These are phyloP conservation scores for Candida boleticola DNA, from an alignment of 805 yeast species.

Conservation along the genomic window DNA sequence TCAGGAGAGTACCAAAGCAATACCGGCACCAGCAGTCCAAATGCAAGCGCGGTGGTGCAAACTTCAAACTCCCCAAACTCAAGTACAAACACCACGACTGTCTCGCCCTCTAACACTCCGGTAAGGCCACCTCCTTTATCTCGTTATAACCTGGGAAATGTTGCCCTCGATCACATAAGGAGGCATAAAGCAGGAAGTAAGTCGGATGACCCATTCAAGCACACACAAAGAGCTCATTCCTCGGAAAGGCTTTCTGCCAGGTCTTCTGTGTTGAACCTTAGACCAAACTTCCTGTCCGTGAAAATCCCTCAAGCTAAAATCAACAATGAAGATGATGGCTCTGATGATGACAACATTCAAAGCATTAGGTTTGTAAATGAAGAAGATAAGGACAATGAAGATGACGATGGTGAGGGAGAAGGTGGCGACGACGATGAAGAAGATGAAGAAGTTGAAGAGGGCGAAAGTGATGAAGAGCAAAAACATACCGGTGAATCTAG, in stretches of 20 bases:
- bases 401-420: slow-evolving; percentile 21
- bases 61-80: neutral
- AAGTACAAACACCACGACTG: neutral
- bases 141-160: neutral
- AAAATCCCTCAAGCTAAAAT: slow-evolving; percentile 68
- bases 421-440: slow-evolving; percentile 10
- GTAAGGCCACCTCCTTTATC: neutral
- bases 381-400: slow-evolving; percentile 18
- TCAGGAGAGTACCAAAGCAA: neutral
- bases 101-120: neutral
- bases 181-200: slow-evolving; percentile 1
- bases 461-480: slow-evolving; percentile 9
- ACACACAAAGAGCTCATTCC: neutral
- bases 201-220: neutral
- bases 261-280: slow-evolving; percentile 36
- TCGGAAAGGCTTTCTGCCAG: slow-evolving; percentile 30
- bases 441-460: slow-evolving; percentile 10
- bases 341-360: slow-evolving; percentile 52
- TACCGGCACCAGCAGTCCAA: neutral
- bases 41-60: neutral
- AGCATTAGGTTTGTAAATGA: slow-evolving; percentile 61
- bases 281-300: slow-evolving; percentile 69
- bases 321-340: slow-evolving; percentile 64
- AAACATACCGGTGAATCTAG: slow-evolving; percentile 1
- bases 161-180: neutral